Evolutionary conservation across 805 yeast species (phyloP).

Genomic region (Candida morakotiae): DNA sequence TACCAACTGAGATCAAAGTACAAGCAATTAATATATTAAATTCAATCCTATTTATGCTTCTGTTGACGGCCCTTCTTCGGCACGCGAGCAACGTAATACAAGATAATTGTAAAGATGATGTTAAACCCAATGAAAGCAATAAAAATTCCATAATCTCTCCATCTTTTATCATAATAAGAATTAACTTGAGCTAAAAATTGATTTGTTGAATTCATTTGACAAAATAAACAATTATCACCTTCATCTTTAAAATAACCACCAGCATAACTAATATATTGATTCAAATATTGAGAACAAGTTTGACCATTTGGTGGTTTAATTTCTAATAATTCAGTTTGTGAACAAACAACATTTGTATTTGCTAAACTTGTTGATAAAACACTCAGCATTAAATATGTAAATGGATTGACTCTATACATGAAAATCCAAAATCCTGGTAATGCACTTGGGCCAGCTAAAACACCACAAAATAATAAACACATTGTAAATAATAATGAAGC

Average conservation of each 20-base stretch:
- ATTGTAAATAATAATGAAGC: constrained; percentile 53
- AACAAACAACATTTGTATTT: constrained; percentile 41
- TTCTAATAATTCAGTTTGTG: constrained; percentile 20
- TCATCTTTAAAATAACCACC: constrained; percentile 58
- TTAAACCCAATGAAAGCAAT: constrained; percentile 47
- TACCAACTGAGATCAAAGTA: too few relatives aligned
- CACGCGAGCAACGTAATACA: constrained; percentile 67
- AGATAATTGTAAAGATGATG: constrained; percentile 22
- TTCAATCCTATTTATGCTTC: constrained; percentile 18
- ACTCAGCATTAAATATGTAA: constrained; percentile 64
- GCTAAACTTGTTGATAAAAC: constrained; percentile 45
- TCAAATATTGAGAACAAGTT: constrained; percentile 60
- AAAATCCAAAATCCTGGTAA: constrained; percentile 85
- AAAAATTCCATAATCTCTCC: constrained; percentile 65
- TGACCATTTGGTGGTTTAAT: constrained; percentile 46
- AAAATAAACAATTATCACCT: constrained; percentile 54
- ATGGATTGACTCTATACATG: constrained; percentile 72
- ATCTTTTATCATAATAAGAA: constrained; percentile 46
- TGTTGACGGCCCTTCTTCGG: constrained; percentile 51
- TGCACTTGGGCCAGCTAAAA: constrained; percentile 48
- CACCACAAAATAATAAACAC: constrained; percentile 65
- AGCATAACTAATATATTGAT: constrained; percentile 31
- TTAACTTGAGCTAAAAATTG: constrained; percentile 46
- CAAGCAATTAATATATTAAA: too few relatives aligned
- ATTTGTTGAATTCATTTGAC: constrained; percentile 55